Conservation (phyloP, 2,329 filamentous ascomycete genomes). For the Xylariales sp. region DNA sequence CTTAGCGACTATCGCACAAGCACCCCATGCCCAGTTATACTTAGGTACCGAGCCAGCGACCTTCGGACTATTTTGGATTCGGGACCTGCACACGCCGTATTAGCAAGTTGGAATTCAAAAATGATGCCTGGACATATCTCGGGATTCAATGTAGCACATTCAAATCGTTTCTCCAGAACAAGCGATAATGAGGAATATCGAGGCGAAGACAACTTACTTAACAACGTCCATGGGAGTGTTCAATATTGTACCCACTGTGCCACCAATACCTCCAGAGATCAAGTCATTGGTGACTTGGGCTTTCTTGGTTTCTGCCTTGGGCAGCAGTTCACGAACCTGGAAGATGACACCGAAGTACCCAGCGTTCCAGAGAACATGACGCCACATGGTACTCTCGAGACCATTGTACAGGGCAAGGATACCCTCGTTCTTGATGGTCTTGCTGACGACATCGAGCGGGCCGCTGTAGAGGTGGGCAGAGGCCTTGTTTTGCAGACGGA, state of each 20-base stretch:
- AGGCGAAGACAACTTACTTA: conserved; percentile 47
- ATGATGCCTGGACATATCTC: too few species aligned
- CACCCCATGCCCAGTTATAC: conserved; percentile 98
- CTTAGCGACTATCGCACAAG: conserved; percentile 77
- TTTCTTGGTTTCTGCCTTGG: conserved; percentile 73
- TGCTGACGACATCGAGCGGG: conserved; percentile 72
- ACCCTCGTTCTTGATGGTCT: conserved; percentile 82
- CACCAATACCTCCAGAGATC: conserved; percentile 79
- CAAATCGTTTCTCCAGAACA: background rate
- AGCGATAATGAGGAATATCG: background rate
- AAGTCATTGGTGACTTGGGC: conserved; percentile 83
- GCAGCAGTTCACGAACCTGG: conserved; percentile 84
- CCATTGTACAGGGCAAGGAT: conserved; percentile 90
- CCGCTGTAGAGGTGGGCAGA: conserved; percentile 84
- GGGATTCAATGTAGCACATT: too few species aligned
- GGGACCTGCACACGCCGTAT: conserved; percentile 40
- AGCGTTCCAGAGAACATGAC: conserved; percentile 63
- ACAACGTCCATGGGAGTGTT: conserved; percentile 98
- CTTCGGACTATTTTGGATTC: conserved; percentile 91
- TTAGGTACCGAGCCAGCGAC: conserved; percentile 78
- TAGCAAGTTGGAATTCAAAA: too few species aligned
- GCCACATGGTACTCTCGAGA: conserved; percentile 93
- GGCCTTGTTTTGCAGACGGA: conserved; percentile 91
- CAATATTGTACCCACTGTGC: conserved; percentile 78
- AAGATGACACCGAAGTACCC: conserved; percentile 88